Percentiles rank a stretch among this genome's conserved stretches.
Conservation (phyloP, 352 stramenopile genomes). For the Globisporangium megalacanthum region DNA sequence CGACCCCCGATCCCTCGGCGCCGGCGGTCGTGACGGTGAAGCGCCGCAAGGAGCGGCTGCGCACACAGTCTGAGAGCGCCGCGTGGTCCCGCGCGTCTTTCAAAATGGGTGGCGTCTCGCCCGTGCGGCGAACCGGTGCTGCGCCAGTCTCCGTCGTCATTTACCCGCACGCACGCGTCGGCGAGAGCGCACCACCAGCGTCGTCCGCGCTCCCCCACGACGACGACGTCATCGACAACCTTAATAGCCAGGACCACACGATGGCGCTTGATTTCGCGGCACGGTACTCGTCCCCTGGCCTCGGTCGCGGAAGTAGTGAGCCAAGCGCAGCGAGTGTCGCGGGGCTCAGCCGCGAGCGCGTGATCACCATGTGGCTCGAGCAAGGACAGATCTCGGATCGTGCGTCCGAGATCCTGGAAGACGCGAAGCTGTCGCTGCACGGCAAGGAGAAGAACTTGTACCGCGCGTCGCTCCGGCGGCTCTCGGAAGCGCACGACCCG, state of each 20-base stretch:
- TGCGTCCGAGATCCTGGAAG: constrained; percentile 77
- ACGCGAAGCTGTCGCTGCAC: constrained; percentile 70
- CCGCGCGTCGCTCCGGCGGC: constrained; percentile 39
- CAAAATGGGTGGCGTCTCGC: constrained; percentile 36
- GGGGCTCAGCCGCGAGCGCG: constrained; percentile 40
- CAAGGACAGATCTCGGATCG: constrained; percentile 78
- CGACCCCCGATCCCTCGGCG: neutral
- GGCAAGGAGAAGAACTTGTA: constrained; percentile 84
- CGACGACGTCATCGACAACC: constrained; percentile 36
- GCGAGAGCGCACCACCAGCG: constrained; percentile 43
- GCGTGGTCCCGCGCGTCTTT: constrained; percentile 69
- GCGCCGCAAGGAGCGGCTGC: constrained; percentile 54
- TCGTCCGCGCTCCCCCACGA: constrained; percentile 13
- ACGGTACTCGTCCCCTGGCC: constrained; percentile 12
- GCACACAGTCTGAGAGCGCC: constrained; percentile 74
- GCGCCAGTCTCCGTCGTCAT: neutral
- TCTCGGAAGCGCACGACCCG: constrained; percentile 66
- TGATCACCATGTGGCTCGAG: constrained; percentile 79
- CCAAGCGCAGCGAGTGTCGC: constrained; percentile 9
- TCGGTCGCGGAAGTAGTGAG: constrained; percentile 10
- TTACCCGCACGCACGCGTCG: constrained; percentile 25
- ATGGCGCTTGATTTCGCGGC: constrained; percentile 30
- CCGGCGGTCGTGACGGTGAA: constrained; percentile 14
- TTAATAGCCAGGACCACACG: neutral
- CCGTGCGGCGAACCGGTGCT: constrained; percentile 14